Conservation (phyloP, 2,329 filamentous ascomycete genomes). For the Epichloe coenophiala region DNA sequence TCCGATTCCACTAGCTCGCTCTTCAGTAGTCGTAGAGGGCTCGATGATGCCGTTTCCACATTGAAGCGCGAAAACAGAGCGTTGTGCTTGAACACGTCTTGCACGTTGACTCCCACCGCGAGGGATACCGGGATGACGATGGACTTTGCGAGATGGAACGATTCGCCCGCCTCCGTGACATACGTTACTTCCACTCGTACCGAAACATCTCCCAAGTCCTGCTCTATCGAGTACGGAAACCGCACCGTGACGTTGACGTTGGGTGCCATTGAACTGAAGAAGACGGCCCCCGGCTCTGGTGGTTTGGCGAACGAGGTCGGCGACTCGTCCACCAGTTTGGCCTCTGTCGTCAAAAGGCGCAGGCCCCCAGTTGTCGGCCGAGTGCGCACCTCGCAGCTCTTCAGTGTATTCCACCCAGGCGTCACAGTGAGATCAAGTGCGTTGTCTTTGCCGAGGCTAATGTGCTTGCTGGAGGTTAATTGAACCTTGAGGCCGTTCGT, state of each 20-base stretch:
- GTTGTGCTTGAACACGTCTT: constrained; percentile 82
- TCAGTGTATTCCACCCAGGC: constrained; percentile 61
- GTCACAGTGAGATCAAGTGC: constrained; percentile 60
- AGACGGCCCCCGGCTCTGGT: constrained; percentile 39
- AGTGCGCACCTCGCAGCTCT: constrained; percentile 44
- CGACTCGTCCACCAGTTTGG: constrained; percentile 31
- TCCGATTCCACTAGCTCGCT: constrained; percentile 60
- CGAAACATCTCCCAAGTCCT: constrained; percentile 55
- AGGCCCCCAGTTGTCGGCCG: constrained; percentile 53
- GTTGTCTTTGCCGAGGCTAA: constrained; percentile 69
- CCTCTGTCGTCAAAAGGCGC: constrained; percentile 47
- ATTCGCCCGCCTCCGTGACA: constrained; percentile 47
- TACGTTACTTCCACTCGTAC: constrained; percentile 68
- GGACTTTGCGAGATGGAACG: constrained; percentile 21
- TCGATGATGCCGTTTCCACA: constrained; percentile 64
- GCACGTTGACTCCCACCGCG: constrained; percentile 86
- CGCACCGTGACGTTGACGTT: constrained; percentile 41
- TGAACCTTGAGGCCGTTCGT: constrained; percentile 54
- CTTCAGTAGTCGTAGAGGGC: constrained; percentile 60
- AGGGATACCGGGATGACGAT: constrained; percentile 62
- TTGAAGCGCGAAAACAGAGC: constrained; percentile 81
- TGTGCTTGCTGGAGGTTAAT: constrained; percentile 51
- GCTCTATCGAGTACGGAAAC: constrained; percentile 75
- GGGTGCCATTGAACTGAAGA: constrained; percentile 32
- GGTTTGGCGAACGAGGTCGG: constrained; percentile 32